Conservation (phyloP, 305 asterid genomes). For the Fraxinus angustifolia region DNA sequence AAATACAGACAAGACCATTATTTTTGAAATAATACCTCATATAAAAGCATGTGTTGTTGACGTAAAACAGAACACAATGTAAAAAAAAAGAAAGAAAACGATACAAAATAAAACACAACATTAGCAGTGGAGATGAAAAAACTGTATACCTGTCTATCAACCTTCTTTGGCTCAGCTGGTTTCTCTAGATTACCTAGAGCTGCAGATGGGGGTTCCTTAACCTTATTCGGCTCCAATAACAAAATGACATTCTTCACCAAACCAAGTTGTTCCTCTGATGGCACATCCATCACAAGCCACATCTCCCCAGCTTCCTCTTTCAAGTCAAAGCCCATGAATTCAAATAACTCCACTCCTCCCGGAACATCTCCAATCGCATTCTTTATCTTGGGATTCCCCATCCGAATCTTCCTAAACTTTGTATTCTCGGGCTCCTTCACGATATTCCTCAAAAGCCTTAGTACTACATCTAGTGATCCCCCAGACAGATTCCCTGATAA, state of each 20-base stretch:
- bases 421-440: constrained; percentile 70
- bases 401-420: constrained; percentile 80
- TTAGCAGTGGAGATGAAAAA: not conserved
- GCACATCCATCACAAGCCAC: constrained; percentile 80
- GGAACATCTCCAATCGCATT: constrained; percentile 74
- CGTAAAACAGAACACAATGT: not conserved
- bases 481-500: constrained; percentile 59
- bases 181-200: constrained; percentile 38
- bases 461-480: constrained; percentile 60
- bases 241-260: constrained; percentile 43
- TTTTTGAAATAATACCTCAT: not conserved
- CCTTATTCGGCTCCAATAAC: constrained; percentile 58
- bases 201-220: constrained; percentile 31
- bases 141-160: constrained; percentile 76
- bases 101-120: not conserved
- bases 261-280: constrained; percentile 45
- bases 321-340: constrained; percentile 66
- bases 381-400: constrained; percentile 86
- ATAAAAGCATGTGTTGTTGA: not conserved
- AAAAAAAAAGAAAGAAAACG: not conserved
- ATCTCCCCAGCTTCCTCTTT: constrained; percentile 76
- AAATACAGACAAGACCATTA: not conserved
- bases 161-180: constrained; percentile 39
- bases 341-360: constrained; percentile 85
- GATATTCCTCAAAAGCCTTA: constrained; percentile 62